Evolutionary conservation across 129 eudicot species (phyloP).

Genomic region (Arctium lappa): DNA sequence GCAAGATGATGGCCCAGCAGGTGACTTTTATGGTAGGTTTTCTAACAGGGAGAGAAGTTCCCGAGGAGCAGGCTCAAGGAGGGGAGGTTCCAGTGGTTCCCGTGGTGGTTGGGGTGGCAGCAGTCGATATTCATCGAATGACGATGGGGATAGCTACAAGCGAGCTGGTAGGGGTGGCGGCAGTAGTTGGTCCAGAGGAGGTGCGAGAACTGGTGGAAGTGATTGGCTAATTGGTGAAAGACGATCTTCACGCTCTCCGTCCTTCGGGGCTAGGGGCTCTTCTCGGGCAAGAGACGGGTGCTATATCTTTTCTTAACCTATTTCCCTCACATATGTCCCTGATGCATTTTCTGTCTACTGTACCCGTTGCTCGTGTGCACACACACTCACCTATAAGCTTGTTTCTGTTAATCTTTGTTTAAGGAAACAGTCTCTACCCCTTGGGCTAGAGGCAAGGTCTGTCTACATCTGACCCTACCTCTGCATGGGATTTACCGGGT

Average conservation of each 20-base stretch:
- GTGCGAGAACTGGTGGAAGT: constrained; percentile 44
- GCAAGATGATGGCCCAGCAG: constrained; percentile 91
- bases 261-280: constrained; percentile 47
- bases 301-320: background rate
- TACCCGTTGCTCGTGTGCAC: too few relatives aligned
- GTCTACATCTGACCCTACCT: too few relatives aligned
- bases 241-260: constrained; percentile 59
- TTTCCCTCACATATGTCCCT: too few relatives aligned
- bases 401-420: too few relatives aligned
- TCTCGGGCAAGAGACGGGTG: constrained; percentile 38
- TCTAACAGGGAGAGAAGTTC: constrained; percentile 61
- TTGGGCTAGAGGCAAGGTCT: too few relatives aligned
- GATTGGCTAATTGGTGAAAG: constrained; percentile 82
- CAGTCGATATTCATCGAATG: constrained; percentile 44
- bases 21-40: constrained; percentile 82
- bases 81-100: constrained; percentile 55
- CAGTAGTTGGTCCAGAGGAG: constrained; percentile 58
- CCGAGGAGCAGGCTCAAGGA: constrained; percentile 57
- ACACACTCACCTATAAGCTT: too few relatives aligned
- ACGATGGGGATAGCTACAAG: constrained; percentile 46
- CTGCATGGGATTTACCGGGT: too few relatives aligned
- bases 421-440: too few relatives aligned
- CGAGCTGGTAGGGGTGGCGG: constrained; percentile 66
- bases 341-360: too few relatives aligned
- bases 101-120: constrained; percentile 48